phyloP scores from a whole-genome alignment of 768 basidiomycete species.

The Candolleomyces aberdarensis region DNA sequence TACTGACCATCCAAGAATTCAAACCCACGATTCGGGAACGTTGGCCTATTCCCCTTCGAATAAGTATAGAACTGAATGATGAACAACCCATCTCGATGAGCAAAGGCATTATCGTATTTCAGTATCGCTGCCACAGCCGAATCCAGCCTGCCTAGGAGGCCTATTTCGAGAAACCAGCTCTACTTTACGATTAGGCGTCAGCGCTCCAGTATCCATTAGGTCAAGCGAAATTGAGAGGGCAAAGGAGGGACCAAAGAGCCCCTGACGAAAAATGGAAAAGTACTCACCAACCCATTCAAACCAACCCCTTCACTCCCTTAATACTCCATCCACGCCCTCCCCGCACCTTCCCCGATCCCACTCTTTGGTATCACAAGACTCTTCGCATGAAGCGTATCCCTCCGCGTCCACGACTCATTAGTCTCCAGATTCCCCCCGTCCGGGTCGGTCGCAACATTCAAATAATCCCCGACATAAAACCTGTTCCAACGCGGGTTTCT shows the following conservation, averaged over 20 bases:
- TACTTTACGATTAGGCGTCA: too few species aligned
- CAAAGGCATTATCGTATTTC: constrained; percentile 41
- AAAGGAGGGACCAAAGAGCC: too few species aligned
- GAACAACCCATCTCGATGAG: constrained; percentile 40
- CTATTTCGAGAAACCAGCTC: constrained; percentile 34
- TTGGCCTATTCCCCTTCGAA: constrained; percentile 29
- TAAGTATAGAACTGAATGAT: constrained; percentile 52
- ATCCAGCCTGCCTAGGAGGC: constrained; percentile 41
- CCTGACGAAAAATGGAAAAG: neutral
- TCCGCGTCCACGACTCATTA: constrained; percentile 1
- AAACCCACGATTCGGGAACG: constrained; percentile 43
- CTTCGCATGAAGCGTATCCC: constrained; percentile 16
- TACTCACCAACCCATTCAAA: neutral
- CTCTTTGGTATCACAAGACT: constrained; percentile 12
- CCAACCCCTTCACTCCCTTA: constrained; percentile 7
- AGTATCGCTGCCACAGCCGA: constrained; percentile 44
- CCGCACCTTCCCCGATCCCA: neutral
- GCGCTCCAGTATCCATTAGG: too few species aligned
- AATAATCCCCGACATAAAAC: constrained; percentile 23
- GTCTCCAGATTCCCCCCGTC: constrained; percentile 15
- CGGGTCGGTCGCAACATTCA: constrained; percentile 21
- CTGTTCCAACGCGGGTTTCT: constrained; percentile 18
- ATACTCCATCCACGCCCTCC: constrained; percentile 4
- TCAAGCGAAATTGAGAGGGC: too few species aligned
- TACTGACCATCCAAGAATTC: constrained; percentile 40